Base-by-base conservation (phyloP, 2,329 filamentous ascomycete species). In the Phialemonium atrogriseum region DNA sequence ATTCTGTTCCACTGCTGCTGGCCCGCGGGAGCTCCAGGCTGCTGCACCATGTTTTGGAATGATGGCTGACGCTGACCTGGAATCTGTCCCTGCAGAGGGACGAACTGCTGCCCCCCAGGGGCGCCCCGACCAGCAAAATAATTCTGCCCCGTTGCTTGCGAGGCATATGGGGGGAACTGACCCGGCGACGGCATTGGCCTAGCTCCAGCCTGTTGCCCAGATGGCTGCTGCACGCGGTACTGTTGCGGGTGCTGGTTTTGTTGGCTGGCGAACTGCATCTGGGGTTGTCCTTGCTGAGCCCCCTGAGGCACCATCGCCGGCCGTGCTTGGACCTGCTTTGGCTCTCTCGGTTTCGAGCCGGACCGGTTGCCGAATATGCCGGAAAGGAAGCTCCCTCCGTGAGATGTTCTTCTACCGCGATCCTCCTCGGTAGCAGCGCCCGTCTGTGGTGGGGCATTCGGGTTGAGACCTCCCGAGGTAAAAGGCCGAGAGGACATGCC, bases 151-250 rank as follows among this genome's bases (percentile, higher is more conserved):
- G n/a, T n/a, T n/a, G n/a, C n/a, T n/a, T n/a, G n/a, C n/a, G n/a
- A n/a, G n/a, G n/a, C n/a, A n/a, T n/a, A n/a, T 11, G 21, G 13
- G 18, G 19, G 12, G 13, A 24, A 16, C 20, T 23, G 19, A 4
- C 10, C 19, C 10, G 27, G 27, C 11, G 27, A n/a, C n/a, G 17
- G n/a, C 16, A 21, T 13, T 5, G 27, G 18, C n/a, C 27, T 28
- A 14, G 24, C 17, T 11, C 5, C 14, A 5, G 12, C 18, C 23
- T 32, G 19, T 15, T 40, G 36, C 12, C 31, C 33, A 12, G 25
- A 34, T 7, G 18, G 21, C 18, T 42, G 44, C 29, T 42, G 46
- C n/a, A 14, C 10, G 11, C 8, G 30, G 30, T 15, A 15, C 10
- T 22, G 20, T n/a, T 36, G 27, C 11, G 28, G 24, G 13, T 16